phyloP scores from a whole-genome alignment of 2,329 filamentous ascomycete species.

The Curvularia lunata region DNA sequence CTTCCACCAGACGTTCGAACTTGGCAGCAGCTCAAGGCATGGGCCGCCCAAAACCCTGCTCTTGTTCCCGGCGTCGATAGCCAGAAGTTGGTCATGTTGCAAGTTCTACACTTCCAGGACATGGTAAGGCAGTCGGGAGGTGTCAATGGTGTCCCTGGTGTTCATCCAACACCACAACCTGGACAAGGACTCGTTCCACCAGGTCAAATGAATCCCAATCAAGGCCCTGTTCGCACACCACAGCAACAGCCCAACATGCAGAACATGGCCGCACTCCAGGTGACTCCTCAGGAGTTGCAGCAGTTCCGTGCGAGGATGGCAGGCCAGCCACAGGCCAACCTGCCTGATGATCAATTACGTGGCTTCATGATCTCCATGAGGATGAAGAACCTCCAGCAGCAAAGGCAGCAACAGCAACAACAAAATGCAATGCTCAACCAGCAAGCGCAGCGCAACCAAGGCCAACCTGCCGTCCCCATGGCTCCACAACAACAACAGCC shows the following conservation, averaged over 20 bases:
- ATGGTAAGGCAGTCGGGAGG: constrained; percentile 37
- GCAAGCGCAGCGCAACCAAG: constrained; percentile 16
- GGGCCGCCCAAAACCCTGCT: constrained; percentile 55
- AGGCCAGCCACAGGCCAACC: constrained; percentile 36
- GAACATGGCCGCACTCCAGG: constrained; percentile 33
- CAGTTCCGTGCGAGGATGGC: constrained; percentile 44
- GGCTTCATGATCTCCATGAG: constrained; percentile 35
- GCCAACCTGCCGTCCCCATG: constrained; percentile 16
- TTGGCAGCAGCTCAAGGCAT: constrained; percentile 65
- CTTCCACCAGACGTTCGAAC: constrained; percentile 60
- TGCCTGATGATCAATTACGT: constrained; percentile 35
- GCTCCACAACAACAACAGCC: constrained; percentile 17
- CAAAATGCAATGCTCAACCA: constrained; percentile 17
- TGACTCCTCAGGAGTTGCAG: constrained; percentile 52
- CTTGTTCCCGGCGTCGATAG: constrained; percentile 34
- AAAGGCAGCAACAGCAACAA: constrained; percentile 40
- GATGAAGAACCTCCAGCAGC: constrained; percentile 32
- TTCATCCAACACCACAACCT: constrained; percentile 30
- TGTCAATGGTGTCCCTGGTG: constrained; percentile 27
- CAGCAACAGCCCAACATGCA: constrained; percentile 40
- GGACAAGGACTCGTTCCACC: constrained; percentile 43
- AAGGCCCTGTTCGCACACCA: constrained; percentile 34
- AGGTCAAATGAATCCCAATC: constrained; percentile 49
- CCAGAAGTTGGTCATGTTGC: constrained; percentile 44
- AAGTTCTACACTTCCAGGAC: constrained; percentile 54